Conservation (phyloP, 495 filamentous ascomycete species). For the Penicillium soppii region DNA sequence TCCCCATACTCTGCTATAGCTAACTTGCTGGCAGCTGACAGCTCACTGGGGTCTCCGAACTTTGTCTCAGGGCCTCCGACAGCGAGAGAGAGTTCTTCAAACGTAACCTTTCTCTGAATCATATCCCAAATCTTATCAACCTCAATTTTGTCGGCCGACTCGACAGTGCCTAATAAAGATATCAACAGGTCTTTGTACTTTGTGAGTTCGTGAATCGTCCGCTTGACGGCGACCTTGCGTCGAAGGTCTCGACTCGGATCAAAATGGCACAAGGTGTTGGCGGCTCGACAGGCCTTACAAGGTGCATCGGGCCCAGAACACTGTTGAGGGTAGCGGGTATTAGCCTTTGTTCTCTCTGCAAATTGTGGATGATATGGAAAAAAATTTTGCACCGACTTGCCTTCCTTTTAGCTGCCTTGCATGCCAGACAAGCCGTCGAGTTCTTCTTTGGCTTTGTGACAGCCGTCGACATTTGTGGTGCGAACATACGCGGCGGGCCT, state of each 20-base stretch:
- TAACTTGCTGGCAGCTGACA: constrained; percentile 7
- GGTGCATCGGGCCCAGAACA: constrained; percentile 39
- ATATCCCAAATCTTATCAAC: constrained; percentile 25
- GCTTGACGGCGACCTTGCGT: constrained; percentile 41
- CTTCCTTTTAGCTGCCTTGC: constrained; percentile 46
- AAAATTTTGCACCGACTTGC: constrained; percentile 14
- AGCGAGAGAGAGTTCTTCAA: constrained; percentile 24
- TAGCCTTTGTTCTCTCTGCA: neutral
- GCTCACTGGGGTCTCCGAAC: constrained; percentile 16
- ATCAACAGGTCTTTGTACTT: constrained; percentile 33
- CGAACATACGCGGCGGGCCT: constrained; percentile 24
- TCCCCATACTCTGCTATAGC: constrained; percentile 13
- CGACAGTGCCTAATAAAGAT: constrained; percentile 28
- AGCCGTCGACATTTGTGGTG: constrained; percentile 16
- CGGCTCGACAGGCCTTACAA: constrained; percentile 37
- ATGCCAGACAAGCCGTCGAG: constrained; percentile 41
- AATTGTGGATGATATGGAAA: neutral
- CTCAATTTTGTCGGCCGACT: constrained; percentile 22
- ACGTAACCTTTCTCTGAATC: constrained; percentile 24
- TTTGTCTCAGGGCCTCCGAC: constrained; percentile 19
- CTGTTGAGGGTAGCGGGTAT: constrained; percentile 17
- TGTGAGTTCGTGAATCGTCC: constrained; percentile 35
- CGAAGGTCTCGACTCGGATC: constrained; percentile 40
- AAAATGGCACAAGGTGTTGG: constrained; percentile 36
- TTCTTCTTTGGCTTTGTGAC: constrained; percentile 38